Base-by-base conservation (phyloP, 371 early-diverging fungal genomes). In the Mucor circinelloides region DNA sequence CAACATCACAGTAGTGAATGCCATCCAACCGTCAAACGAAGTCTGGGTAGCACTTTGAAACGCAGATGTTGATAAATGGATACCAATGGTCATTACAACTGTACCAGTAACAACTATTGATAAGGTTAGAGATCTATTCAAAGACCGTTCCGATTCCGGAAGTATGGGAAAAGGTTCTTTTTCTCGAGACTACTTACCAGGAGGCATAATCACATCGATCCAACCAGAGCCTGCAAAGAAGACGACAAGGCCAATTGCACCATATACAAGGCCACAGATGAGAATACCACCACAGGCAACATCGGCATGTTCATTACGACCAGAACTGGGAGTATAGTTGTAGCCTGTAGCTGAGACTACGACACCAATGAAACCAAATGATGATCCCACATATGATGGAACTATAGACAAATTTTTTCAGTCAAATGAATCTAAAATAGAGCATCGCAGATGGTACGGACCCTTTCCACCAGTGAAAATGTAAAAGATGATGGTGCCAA, bases 381-480 rank as follows among this genome's bases (percentile, higher is more conserved):
- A 84, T 23, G 85, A 85, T 6, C 89, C 89, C 40, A 88, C 81
- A 59, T 84, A 88, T 1, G 85, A 80, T 5, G 89, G 89, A 7
- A 88, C 84, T 74, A 15, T 3, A 32, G 28, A 34, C 5, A 17
- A 58, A 19, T 32, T 32, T 13, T 15, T 9, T 62, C 23, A 34
- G 17, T 40, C 40, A 19, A 27, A 19, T 9, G 23, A 40, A 40
- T 27, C 7, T 25, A 58, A 34, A n/a, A 19, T 9, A 21, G 4
- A 23, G 23, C 17, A 3, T 0, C 9, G 23, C n/a, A 19, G 2
- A 19, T 25, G 4, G 30, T 55, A 31, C 13, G 34, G 60, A 71
- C 75, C 72, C 63, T 79, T 78, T 21, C 87, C 87, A 21, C 85
- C 85, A 3, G 87, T 86, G 31, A 76, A 42, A 28, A 84, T 67